These are phyloP conservation scores for Fereydounia khargensis DNA, from an alignment of 1,284 basidiomycete genomes.

Conservation along the genomic window DNA sequence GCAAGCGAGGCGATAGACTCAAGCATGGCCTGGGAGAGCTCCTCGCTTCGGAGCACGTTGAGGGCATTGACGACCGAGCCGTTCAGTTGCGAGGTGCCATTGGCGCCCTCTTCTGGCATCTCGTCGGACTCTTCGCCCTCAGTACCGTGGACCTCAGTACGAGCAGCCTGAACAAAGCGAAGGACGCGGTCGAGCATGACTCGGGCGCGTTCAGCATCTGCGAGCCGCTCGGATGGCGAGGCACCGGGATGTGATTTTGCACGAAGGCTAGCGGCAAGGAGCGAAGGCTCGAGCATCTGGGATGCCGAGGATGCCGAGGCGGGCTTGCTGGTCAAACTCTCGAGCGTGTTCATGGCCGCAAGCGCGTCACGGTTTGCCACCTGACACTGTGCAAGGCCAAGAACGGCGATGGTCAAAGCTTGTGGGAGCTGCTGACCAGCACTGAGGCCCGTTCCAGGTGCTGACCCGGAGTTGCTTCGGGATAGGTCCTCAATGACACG, in stretches of 20 bases:
- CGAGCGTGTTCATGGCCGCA: conserved; percentile 48
- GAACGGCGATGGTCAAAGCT: conserved; percentile 41
- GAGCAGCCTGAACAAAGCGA: conserved; percentile 40
- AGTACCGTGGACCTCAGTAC: conserved; percentile 13
- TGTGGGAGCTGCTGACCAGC: conserved; percentile 22
- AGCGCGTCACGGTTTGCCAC: conserved; percentile 38
- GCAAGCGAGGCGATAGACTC: conserved; percentile 35
- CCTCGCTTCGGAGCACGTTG: conserved; percentile 28
- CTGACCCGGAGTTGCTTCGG: conserved; percentile 8
- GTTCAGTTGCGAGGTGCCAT: conserved; percentile 8
- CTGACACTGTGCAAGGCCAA: conserved; percentile 54
- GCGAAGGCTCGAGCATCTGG: conserved; percentile 37
- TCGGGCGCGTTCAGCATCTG: conserved; percentile 39
- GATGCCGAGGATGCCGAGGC: conserved; percentile 18
- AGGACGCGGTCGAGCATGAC: conserved; percentile 47
- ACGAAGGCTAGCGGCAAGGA: conserved; percentile 44
- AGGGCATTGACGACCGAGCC: conserved; percentile 32
- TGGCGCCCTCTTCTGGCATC: conserved; percentile 7
- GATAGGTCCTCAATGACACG: conserved; percentile 43
- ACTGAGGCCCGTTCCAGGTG: neutral
- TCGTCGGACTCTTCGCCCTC: conserved; percentile 19
- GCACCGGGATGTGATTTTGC: conserved; percentile 45
- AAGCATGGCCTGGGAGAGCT: conserved; percentile 30
- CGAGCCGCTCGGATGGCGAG: conserved; percentile 21
- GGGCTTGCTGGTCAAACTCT: conserved; percentile 32